Conservation (phyloP, 2,329 filamentous ascomycete species). For the Fusarium hostae region DNA sequence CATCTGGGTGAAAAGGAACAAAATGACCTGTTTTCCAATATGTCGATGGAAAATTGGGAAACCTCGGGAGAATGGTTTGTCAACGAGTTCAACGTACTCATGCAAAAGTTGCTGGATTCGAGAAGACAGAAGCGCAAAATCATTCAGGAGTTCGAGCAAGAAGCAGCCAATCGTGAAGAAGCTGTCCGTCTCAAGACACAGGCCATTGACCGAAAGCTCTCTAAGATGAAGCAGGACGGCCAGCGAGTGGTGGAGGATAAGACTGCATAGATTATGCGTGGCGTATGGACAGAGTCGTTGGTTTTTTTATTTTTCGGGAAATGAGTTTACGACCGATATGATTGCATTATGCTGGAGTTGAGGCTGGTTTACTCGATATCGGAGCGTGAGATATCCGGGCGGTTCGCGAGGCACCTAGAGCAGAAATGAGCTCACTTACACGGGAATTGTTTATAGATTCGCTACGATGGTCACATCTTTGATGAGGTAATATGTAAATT, state of each 20-base stretch:
- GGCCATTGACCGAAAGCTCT: slow-evolving; percentile 65
- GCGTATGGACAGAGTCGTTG: not conserved
- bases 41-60: slow-evolving; percentile 69
- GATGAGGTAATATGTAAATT: not conserved
- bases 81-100: slow-evolving; percentile 62
- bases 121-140: slow-evolving; percentile 62
- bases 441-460: slow-evolving; percentile 5
- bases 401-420: slow-evolving; percentile 29
- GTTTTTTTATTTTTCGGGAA: slow-evolving; percentile 7
- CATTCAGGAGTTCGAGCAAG: slow-evolving; percentile 63
- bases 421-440: slow-evolving; percentile 29
- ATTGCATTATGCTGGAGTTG: slow-evolving; percentile 44
- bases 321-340: slow-evolving; percentile 40
- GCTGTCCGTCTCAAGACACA: slow-evolving; percentile 63
- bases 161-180: slow-evolving; percentile 66
- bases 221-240: slow-evolving; percentile 66
- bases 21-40: slow-evolving; percentile 61
- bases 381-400: slow-evolving; percentile 21
- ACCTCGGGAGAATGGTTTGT: slow-evolving; percentile 70
- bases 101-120: slow-evolving; percentile 60
- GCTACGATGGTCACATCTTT: slow-evolving; percentile 33
- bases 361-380: slow-evolving; percentile 33
- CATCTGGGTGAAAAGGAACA: slow-evolving; percentile 59
- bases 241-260: slow-evolving; percentile 64
- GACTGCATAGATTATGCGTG: slow-evolving; percentile 20